phyloP scores from a whole-genome alignment of 306 rosid genomes.

The Gastrolobium villosum region DNA sequence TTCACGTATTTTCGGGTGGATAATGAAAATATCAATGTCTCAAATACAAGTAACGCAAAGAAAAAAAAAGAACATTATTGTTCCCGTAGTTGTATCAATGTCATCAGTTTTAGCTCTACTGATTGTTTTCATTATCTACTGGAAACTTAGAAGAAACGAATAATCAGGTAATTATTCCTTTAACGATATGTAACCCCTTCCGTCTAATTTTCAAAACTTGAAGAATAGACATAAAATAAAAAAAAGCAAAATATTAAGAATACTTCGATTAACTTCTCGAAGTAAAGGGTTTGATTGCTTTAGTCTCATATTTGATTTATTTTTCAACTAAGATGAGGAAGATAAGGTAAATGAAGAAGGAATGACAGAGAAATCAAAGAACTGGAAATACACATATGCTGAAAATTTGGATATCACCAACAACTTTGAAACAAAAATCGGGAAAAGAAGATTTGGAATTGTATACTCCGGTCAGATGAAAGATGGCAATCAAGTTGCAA shows the following conservation, averaged over 20 bases:
- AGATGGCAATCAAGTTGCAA: slow-evolving; percentile 72
- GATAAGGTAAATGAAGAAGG: slow-evolving; percentile 43
- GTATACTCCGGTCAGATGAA: slow-evolving; percentile 66
- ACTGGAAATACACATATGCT: slow-evolving; percentile 57
- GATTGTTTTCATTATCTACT: slow-evolving; percentile 40
- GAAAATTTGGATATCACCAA: slow-evolving; percentile 66
- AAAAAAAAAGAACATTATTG: slow-evolving; percentile 55
- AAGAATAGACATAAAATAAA: not conserved
- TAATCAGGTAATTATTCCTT: slow-evolving; percentile 56
- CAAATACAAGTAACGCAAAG: slow-evolving; percentile 52
- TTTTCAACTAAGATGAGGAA: slow-evolving; percentile 45
- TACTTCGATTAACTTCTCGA: not conserved
- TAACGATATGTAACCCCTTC: slow-evolving; percentile 24
- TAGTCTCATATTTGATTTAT: slow-evolving; percentile 12
- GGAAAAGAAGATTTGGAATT: slow-evolving; percentile 77
- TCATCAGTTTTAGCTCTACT: slow-evolving; percentile 52
- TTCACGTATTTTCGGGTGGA: slow-evolving; percentile 62
- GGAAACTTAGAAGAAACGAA: slow-evolving; percentile 57
- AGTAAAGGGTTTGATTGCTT: not conserved
- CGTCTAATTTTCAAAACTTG: slow-evolving; percentile 21
- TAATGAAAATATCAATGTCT: slow-evolving; percentile 55
- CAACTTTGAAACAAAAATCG: slow-evolving; percentile 60
- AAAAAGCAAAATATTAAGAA: slow-evolving; percentile 16
- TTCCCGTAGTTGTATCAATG: slow-evolving; percentile 60
- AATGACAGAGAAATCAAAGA: slow-evolving; percentile 60